phyloP scores from a whole-genome alignment of 768 basidiomycete species.

The Crassisporium funariophilum region DNA sequence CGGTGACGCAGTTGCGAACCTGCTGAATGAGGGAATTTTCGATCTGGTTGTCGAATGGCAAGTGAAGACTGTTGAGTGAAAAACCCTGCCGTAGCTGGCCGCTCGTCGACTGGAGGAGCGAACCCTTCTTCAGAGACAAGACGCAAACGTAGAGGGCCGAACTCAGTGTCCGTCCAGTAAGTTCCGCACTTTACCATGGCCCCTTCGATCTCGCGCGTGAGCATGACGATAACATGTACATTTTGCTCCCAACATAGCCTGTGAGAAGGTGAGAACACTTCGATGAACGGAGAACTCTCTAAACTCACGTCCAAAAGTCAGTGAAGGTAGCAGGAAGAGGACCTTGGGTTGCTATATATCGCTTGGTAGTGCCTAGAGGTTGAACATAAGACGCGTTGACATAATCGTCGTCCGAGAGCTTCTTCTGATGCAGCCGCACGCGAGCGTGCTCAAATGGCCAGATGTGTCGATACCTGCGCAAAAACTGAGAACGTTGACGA shows the following conservation, averaged over 20 bases:
- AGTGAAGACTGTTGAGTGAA: constrained; percentile 28
- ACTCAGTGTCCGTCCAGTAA: constrained; percentile 78
- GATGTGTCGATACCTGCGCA: constrained; percentile 84
- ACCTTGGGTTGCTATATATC: constrained; percentile 96
- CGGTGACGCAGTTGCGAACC: constrained; percentile 16
- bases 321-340: constrained; percentile 85
- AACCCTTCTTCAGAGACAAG: constrained; percentile 38
- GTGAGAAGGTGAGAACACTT: constrained; percentile 4
- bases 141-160: constrained; percentile 71
- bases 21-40: constrained; percentile 16
- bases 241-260: constrained; percentile 94
- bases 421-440: constrained; percentile 60
- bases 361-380: constrained; percentile 75
- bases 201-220: constrained; percentile 90
- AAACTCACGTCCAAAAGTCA: constrained; percentile 92
- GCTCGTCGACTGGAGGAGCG: constrained; percentile 24
- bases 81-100: constrained; percentile 32
- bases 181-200: constrained; percentile 87
- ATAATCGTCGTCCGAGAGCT: constrained; percentile 68
- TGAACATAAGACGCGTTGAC: constrained; percentile 95
- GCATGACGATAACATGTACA: constrained; percentile 94
- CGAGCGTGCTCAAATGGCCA: constrained; percentile 98
- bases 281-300: background rate
- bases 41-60: constrained; percentile 9
- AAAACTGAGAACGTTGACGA: constrained; percentile 4